Conservation (phyloP, 1,284 basidiomycete species). For the Ustilago sp. region DNA sequence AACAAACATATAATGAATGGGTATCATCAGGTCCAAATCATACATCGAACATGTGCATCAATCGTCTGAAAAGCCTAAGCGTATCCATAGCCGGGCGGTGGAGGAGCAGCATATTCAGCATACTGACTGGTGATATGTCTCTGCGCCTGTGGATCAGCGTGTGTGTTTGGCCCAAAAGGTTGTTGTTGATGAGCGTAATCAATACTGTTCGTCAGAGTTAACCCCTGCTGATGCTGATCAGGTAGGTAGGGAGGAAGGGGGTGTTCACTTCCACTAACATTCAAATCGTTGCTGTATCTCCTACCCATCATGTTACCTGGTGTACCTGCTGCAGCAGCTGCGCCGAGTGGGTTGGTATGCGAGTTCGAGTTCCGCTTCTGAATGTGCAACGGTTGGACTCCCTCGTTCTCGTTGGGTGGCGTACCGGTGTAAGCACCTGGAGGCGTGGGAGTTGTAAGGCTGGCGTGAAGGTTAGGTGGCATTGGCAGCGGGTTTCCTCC, state of each 20-base stretch:
- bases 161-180: not conserved
- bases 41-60: not conserved
- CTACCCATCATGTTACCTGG: slow-evolving; percentile 31
- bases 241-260: slow-evolving; percentile 52
- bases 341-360: slow-evolving; percentile 18
- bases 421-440: slow-evolving; percentile 29
- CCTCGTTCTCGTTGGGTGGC: slow-evolving; percentile 19
- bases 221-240: slow-evolving; percentile 2
- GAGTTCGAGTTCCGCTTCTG: slow-evolving; percentile 43
- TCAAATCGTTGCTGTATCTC: slow-evolving; percentile 30
- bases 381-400: slow-evolving; percentile 50
- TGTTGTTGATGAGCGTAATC: slow-evolving; percentile 19
- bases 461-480: slow-evolving; percentile 22
- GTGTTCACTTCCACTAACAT: slow-evolving; percentile 22
- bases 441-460: slow-evolving; percentile 18
- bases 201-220: not conserved
- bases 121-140: slow-evolving; percentile 30
- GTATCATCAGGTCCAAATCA: slow-evolving; percentile 1
- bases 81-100: slow-evolving; percentile 48
- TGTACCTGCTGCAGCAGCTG: slow-evolving; percentile 32
- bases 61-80: slow-evolving; percentile 3
- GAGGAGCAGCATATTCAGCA: slow-evolving; percentile 47
- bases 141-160: slow-evolving; percentile 2
- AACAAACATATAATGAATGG: not conserved
- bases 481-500: slow-evolving; percentile 24